Conservation (phyloP, 2,329 filamentous ascomycete species). For the Stagonosporopsis tanaceti region DNA sequence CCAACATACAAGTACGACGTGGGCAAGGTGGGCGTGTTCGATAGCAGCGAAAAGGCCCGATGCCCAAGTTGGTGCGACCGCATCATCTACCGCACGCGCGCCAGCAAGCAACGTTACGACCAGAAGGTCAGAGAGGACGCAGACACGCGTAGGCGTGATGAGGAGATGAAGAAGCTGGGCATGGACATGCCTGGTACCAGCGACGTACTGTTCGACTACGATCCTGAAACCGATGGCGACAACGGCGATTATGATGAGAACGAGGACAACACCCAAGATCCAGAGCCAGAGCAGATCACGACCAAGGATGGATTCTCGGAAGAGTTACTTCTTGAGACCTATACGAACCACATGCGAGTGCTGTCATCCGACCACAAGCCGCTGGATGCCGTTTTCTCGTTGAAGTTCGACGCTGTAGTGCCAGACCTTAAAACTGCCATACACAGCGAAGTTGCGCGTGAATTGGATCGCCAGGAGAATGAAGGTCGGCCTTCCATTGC, state of each 20-base stretch:
- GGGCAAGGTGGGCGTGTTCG: constrained; percentile 90
- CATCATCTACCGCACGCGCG: constrained; percentile 82
- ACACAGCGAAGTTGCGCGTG: constrained; percentile 84
- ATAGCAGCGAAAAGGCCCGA: constrained; percentile 92
- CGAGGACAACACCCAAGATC: constrained; percentile 46
- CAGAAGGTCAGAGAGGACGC: constrained; percentile 69
- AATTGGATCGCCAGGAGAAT: constrained; percentile 90
- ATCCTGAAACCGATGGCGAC: constrained; percentile 79
- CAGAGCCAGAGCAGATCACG: constrained; percentile 58
- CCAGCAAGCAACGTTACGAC: constrained; percentile 73
- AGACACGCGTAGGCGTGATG: constrained; percentile 74
- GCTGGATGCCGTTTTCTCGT: constrained; percentile 78
- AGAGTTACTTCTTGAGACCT: constrained; percentile 68
- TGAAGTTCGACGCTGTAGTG: constrained; percentile 87
- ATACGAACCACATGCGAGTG: constrained; percentile 87
- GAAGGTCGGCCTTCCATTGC: constrained; percentile 85
- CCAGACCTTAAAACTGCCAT: constrained; percentile 84
- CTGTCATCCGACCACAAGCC: constrained; percentile 97
- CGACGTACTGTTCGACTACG: constrained; percentile 89
- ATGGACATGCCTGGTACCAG: constrained; percentile 77
- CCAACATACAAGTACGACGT: constrained; percentile 98
- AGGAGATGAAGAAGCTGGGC: constrained; percentile 84
- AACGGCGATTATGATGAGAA: constrained; percentile 52
- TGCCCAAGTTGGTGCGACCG: constrained; percentile 97
- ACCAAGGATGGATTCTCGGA: constrained; percentile 68